These are phyloP conservation scores for Ecytonucleospora hepatopenaei DNA, from an alignment of 371 early-diverging fungal genomes.

Conservation along the genomic window DNA sequence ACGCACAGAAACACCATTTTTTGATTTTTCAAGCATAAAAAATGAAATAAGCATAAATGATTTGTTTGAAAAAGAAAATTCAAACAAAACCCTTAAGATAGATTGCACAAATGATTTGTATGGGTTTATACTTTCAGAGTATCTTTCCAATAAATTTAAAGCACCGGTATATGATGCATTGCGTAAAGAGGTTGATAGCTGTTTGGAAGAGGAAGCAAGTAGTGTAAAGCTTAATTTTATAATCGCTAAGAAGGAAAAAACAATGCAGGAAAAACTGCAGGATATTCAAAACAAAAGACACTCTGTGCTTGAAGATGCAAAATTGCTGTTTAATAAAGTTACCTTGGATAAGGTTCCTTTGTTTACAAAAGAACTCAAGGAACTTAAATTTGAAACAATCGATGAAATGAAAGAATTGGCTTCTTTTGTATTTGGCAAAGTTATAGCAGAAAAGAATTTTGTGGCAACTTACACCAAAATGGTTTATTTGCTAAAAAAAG, in stretches of 20 bases:
- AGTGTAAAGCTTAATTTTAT: background rate
- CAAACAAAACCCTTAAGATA: too few relatives aligned
- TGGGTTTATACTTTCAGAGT: too few relatives aligned
- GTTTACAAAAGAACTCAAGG: constrained; percentile 18
- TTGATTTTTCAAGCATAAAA: too few relatives aligned
- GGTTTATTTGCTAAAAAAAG: constrained; percentile 33
- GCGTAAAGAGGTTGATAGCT: too few relatives aligned
- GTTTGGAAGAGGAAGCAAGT: too few relatives aligned
- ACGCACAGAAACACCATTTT: too few relatives aligned
- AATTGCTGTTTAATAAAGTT: constrained; percentile 32
- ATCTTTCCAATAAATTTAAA: too few relatives aligned
- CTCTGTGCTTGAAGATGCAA: constrained; percentile 26
- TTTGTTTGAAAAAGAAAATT: too few relatives aligned
- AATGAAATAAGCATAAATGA: too few relatives aligned
- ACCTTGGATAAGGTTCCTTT: constrained; percentile 15
- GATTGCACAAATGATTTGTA: too few relatives aligned
- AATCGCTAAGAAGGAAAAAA: background rate
- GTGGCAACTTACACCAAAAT: constrained; percentile 26
- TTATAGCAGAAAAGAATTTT: constrained; percentile 28
- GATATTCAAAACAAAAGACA: constrained; percentile 17
- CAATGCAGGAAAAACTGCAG: constrained; percentile 3
- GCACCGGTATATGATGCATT: too few relatives aligned
- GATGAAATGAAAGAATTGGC: constrained; percentile 39
- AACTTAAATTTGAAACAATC: constrained; percentile 19
- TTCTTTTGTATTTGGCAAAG: constrained; percentile 41